phyloP scores from a whole-genome alignment of 257 asterid species.

The Penstemon newberryi region DNA sequence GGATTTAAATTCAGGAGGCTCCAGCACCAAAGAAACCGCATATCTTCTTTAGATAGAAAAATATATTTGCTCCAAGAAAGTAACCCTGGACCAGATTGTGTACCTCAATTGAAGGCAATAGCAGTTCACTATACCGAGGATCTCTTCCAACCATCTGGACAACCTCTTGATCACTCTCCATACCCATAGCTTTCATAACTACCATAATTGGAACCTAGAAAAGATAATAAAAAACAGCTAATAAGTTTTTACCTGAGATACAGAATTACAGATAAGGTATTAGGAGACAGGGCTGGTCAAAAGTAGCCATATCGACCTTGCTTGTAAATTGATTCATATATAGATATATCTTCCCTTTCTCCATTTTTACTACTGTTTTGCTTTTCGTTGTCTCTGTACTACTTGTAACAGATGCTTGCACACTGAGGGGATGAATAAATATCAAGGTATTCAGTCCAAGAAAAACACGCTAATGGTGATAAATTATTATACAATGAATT shows the following conservation, averaged over 20 bases:
- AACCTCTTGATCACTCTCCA: slow-evolving; percentile 98
- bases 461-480: slow-evolving; percentile 12
- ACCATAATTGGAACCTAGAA: slow-evolving; percentile 87
- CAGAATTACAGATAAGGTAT: slow-evolving; percentile 8
- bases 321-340: slow-evolving; percentile 58
- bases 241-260: slow-evolving; percentile 10
- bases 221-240: slow-evolving; percentile 25
- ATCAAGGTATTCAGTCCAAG: slow-evolving; percentile 11
- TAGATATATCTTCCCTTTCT: slow-evolving; percentile 81
- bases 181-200: slow-evolving; percentile 95
- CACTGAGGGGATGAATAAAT: slow-evolving; percentile 42
- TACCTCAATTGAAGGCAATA: slow-evolving; percentile 96
- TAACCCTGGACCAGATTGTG: slow-evolving; percentile 12
- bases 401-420: slow-evolving; percentile 96
- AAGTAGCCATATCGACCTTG: slow-evolving; percentile 52
- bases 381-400: slow-evolving; percentile 74
- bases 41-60: slow-evolving; percentile 5
- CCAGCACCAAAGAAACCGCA: background rate
- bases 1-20: slow-evolving; percentile 16
- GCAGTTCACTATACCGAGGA: slow-evolving; percentile 80
- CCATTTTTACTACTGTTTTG: slow-evolving; percentile 81
- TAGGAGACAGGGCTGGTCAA: slow-evolving; percentile 5
- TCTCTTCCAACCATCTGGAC: slow-evolving; percentile 99
- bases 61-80: slow-evolving; percentile 8
- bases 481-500: slow-evolving; percentile 12